These are phyloP conservation scores for Pythium periplocum DNA, from an alignment of 352 stramenopile genomes.

Conservation along the genomic window DNA sequence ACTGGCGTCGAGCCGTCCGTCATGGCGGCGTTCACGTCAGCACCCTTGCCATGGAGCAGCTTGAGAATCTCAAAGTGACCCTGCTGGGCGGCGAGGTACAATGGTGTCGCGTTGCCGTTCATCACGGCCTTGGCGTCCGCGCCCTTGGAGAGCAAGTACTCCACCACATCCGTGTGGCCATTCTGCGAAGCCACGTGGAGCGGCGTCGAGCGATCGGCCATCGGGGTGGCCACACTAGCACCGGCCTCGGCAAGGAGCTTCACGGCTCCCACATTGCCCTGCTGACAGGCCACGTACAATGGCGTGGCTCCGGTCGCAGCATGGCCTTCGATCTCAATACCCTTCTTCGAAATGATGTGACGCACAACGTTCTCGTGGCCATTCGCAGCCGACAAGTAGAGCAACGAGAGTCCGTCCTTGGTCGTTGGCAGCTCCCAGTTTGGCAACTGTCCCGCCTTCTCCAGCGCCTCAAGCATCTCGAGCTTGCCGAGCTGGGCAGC, in stretches of 20 bases:
- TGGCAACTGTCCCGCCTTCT: slow-evolving; percentile 18
- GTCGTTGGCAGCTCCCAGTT: slow-evolving; percentile 18
- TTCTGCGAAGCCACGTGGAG: slow-evolving; percentile 80
- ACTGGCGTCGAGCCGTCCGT: slow-evolving; percentile 70
- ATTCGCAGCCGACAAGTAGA: slow-evolving; percentile 19
- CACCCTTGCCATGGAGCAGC: slow-evolving; percentile 6
- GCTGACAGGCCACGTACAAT: slow-evolving; percentile 58
- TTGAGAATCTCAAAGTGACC: slow-evolving; percentile 26
- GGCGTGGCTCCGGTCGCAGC: slow-evolving; percentile 32
- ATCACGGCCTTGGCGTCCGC: slow-evolving; percentile 35
- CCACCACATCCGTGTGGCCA: slow-evolving; percentile 49
- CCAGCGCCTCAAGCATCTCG: slow-evolving; percentile 15
- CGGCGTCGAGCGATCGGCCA: slow-evolving; percentile 72
- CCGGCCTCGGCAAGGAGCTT: slow-evolving; percentile 11
- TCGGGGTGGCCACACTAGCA: slow-evolving; percentile 30
- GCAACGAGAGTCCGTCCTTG: slow-evolving; percentile 18
- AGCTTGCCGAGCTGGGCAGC: slow-evolving; percentile 19
- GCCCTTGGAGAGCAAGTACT: slow-evolving; percentile 46
- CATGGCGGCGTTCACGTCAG: slow-evolving; percentile 45
- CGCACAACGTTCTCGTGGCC: slow-evolving; percentile 15
- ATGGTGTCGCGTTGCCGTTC: slow-evolving; percentile 46
- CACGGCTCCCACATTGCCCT: slow-evolving; percentile 27
- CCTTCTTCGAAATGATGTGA: slow-evolving; percentile 9
- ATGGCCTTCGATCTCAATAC: slow-evolving; percentile 16
- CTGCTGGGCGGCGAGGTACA: slow-evolving; percentile 81